Percentiles rank a stretch among this genome's conserved stretches.
phyloP scores from a whole-genome alignment of 441 rosid genomes.

The Melianthus villosus region DNA sequence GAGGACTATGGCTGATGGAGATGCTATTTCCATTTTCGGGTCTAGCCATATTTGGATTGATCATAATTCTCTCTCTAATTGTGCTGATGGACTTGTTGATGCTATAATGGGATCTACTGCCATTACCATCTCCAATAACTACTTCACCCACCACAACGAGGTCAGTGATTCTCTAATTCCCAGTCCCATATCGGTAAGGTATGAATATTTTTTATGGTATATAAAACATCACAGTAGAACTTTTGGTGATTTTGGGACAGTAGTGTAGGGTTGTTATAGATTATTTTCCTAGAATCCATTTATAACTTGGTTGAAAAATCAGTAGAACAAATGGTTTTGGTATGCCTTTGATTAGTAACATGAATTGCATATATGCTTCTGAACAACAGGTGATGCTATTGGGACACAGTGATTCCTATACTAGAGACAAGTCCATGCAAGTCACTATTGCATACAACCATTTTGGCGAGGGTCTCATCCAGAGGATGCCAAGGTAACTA shows the following conservation, averaged over 20 bases:
- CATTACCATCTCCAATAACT: slow-evolving; percentile 77
- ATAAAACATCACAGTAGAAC: not conserved
- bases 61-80: slow-evolving; percentile 74
- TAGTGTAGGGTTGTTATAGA: no score
- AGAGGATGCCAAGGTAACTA: slow-evolving; percentile 97
- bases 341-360: no score
- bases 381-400: slow-evolving; percentile 49
- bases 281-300: no score
- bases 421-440: slow-evolving; percentile 73
- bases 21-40: slow-evolving; percentile 74
- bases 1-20: slow-evolving; percentile 94
- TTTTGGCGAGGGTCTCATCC: slow-evolving; percentile 88
- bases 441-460: slow-evolving; percentile 93
- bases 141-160: slow-evolving; percentile 87
- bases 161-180: slow-evolving; percentile 15
- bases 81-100: slow-evolving; percentile 91
- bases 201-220: not conserved
- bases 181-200: not conserved
- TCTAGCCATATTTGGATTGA: slow-evolving; percentile 91
- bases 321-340: not conserved
- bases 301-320: not conserved
- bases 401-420: slow-evolving; percentile 83
- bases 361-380: no score
- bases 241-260: no score
- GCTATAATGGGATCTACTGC: slow-evolving; percentile 94